phyloP scores from a whole-genome alignment of 164 flowering plant genomes.

The Platanus orientalis region DNA sequence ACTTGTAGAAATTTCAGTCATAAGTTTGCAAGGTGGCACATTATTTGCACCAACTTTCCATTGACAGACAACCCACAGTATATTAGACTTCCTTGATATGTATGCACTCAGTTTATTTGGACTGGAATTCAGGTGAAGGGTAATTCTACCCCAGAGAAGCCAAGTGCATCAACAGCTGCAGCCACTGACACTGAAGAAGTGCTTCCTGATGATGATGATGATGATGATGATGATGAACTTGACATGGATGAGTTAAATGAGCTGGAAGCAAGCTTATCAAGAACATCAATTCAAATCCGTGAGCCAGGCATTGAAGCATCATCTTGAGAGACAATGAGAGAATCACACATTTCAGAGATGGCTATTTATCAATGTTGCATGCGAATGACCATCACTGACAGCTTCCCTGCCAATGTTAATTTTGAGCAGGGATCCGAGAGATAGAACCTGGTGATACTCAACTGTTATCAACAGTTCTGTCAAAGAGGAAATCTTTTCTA shows the following conservation, averaged over 20 bases:
- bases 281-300: slow-evolving; percentile 58
- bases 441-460: not conserved
- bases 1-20: no score
- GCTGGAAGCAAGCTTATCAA: slow-evolving; percentile 79
- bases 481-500: not conserved
- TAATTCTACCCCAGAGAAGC: slow-evolving; percentile 33
- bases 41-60: no score
- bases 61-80: no score
- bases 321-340: not conserved
- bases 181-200: slow-evolving; percentile 34
- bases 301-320: slow-evolving; percentile 39
- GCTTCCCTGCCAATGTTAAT: not conserved
- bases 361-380: not conserved
- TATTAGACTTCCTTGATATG: no score
- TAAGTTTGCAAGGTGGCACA: no score
- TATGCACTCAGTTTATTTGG: no score
- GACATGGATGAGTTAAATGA: slow-evolving; percentile 85
- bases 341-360: not conserved
- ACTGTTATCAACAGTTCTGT: not conserved
- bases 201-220: slow-evolving; percentile 36
- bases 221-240: slow-evolving; percentile 68
- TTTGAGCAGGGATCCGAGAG: not conserved
- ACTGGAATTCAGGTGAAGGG: slow-evolving; percentile 37
- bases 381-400: not conserved
- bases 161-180: slow-evolving; percentile 53